phyloP scores from a whole-genome alignment of 352 stramenopile species.

The Discostella stelligera region DNA sequence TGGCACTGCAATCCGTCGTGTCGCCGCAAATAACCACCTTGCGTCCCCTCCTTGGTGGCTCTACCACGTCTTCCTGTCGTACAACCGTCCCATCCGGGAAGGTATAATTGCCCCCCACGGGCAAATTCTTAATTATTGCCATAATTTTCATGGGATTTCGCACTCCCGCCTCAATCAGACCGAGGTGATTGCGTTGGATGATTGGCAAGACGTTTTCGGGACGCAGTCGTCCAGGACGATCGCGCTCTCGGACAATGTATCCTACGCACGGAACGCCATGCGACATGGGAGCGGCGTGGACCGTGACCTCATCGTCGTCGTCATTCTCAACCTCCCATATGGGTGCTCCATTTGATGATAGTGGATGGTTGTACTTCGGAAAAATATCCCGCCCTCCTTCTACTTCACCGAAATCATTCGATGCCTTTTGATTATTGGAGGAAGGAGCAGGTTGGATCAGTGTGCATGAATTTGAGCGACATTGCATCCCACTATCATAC shows the following conservation, averaged over 20 bases:
- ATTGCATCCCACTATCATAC: background rate
- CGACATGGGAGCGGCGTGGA: slow-evolving; percentile 85
- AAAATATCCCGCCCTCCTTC: slow-evolving; percentile 72
- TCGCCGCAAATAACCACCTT: slow-evolving; percentile 88
- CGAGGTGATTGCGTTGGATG: slow-evolving; percentile 73
- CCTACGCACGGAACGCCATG: slow-evolving; percentile 86
- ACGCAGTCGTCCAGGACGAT: slow-evolving; percentile 73
- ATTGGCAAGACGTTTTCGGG: slow-evolving; percentile 75
- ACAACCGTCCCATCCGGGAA: slow-evolving; percentile 84
- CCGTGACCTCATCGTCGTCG: slow-evolving; percentile 59
- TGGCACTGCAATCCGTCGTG: slow-evolving; percentile 78
- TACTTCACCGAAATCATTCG: slow-evolving; percentile 64
- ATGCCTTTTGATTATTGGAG: slow-evolving; percentile 6
- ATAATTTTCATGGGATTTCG: slow-evolving; percentile 82
- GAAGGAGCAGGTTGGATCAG: background rate
- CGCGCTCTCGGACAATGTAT: slow-evolving; percentile 84
- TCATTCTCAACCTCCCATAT: slow-evolving; percentile 65
- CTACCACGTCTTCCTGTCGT: slow-evolving; percentile 75
- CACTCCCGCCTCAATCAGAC: slow-evolving; percentile 64
- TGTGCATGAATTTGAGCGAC: background rate
- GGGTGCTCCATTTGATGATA: slow-evolving; percentile 61
- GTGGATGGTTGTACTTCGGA: slow-evolving; percentile 72
- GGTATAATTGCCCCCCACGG: slow-evolving; percentile 66
- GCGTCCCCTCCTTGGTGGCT: slow-evolving; percentile 67
- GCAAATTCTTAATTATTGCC: slow-evolving; percentile 82